Evolutionary conservation across 179 eudicot species (phyloP).

Genomic region (Beta macrorhiza): DNA sequence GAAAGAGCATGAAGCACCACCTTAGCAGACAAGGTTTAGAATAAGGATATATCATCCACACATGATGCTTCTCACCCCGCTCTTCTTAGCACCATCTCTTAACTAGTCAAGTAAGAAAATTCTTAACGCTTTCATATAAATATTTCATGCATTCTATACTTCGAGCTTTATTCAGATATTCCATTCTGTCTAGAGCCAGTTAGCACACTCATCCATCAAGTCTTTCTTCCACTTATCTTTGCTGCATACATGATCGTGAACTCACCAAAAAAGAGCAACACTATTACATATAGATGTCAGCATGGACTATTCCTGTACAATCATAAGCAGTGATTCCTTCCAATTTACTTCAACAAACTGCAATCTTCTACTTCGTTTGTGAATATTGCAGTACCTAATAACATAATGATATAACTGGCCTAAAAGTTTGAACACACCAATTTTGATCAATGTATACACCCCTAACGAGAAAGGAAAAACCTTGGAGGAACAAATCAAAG

Average conservation of each 20-base stretch:
- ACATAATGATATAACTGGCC: neutral
- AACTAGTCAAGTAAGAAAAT: neutral
- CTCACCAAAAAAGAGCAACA: neutral
- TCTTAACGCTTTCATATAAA: neutral
- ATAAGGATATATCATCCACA: neutral
- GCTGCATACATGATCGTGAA: neutral
- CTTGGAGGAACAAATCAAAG: neutral
- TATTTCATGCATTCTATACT: neutral
- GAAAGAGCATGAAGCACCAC: neutral
- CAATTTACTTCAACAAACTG: neutral
- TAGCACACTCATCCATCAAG: too few relatives aligned
- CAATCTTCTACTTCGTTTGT: neutral
- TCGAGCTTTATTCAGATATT: neutral
- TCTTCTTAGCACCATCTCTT: too few relatives aligned
- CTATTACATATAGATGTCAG: neutral
- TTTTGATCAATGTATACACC: neutral
- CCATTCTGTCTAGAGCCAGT: too few relatives aligned
- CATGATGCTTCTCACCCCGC: neutral
- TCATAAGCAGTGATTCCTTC: neutral
- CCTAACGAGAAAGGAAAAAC: neutral
- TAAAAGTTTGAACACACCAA: neutral
- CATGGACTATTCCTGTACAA: neutral
- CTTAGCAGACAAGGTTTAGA: neutral
- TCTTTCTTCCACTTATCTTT: too few relatives aligned
- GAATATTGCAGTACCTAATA: neutral